Evolutionary conservation across 208 protist species (phyloP).

Genomic region (Acanthamoeba triangularis): DNA sequence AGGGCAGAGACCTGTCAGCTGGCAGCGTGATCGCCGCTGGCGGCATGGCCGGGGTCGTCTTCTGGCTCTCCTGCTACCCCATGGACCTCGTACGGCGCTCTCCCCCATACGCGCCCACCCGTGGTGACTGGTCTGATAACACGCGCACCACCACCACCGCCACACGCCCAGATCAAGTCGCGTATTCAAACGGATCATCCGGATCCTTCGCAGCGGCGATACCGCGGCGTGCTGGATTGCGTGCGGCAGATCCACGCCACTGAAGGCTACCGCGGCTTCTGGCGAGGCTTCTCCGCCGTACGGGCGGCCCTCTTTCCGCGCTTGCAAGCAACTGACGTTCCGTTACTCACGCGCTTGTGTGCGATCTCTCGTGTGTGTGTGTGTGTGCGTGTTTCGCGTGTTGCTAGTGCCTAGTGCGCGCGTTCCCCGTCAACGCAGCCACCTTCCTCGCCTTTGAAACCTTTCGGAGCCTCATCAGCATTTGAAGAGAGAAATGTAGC

Average conservation of each 20-base stretch:
- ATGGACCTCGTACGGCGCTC: conserved; percentile 26
- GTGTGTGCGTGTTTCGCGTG: not conserved
- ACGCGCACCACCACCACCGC: not conserved
- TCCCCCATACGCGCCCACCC: not conserved
- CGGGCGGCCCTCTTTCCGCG: no score
- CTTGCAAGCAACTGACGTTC: not conserved
- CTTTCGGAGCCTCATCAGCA: not conserved
- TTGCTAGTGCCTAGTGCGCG: conserved; percentile 39
- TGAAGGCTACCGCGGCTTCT: conserved; percentile 36
- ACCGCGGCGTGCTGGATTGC: conserved; percentile 67
- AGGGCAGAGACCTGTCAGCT: not conserved
- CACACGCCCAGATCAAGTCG: conserved; percentile 17
- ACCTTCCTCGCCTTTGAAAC: conserved; percentile 74
- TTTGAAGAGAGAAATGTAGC: no score
- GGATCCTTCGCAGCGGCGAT: conserved; percentile 1
- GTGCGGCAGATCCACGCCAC: conserved; percentile 26
- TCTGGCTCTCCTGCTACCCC: conserved; percentile 72
- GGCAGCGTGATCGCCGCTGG: conserved; percentile 56
- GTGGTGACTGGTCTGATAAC: no score
- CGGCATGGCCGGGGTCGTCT: conserved; percentile 24
- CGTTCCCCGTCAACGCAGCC: conserved; percentile 72
- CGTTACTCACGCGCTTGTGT: not conserved
- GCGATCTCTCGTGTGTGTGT: not conserved
- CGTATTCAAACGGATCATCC: conserved; percentile 60
- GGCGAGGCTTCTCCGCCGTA: conserved; percentile 74